These are phyloP conservation scores for Lachancea nothofagi DNA, from an alignment of 805 yeast genomes.

Conservation along the genomic window DNA sequence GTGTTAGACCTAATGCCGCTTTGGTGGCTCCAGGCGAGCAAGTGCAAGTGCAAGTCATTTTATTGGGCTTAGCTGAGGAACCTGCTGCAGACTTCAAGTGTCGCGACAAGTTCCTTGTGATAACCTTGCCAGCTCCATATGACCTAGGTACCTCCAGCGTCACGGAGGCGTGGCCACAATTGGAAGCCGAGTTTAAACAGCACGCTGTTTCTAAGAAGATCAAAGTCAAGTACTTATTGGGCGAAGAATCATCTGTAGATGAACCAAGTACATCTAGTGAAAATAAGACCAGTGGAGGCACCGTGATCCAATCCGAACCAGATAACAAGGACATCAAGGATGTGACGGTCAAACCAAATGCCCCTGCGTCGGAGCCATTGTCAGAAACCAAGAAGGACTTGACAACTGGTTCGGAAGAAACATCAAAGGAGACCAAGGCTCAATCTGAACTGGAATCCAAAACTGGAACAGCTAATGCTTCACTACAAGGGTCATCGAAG, in stretches of 20 bases:
- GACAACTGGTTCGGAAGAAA: slow-evolving; percentile 2
- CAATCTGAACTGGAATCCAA: background rate
- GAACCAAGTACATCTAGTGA: background rate
- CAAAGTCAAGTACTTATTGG: slow-evolving; percentile 50
- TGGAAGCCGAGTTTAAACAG: slow-evolving; percentile 54
- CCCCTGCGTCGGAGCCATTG: slow-evolving; percentile 4
- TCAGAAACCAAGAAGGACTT: slow-evolving; percentile 5
- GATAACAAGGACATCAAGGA: background rate
- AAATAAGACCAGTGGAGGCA: background rate
- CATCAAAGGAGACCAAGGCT: background rate
- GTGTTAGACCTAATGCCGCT: slow-evolving; percentile 94
- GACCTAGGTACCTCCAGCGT: slow-evolving; percentile 52
- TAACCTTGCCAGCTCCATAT: slow-evolving; percentile 70
- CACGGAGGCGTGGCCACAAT: slow-evolving; percentile 67
- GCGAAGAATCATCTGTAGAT: slow-evolving; percentile 16
- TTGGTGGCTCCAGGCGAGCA: slow-evolving; percentile 68
- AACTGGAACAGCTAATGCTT: slow-evolving; percentile 33
- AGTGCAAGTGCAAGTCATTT: slow-evolving; percentile 70
- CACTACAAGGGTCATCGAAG: slow-evolving; percentile 12
- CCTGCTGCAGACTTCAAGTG: slow-evolving; percentile 71
- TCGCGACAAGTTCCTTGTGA: slow-evolving; percentile 88
- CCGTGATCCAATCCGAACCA: background rate
- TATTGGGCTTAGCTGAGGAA: slow-evolving; percentile 75
- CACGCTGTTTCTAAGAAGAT: slow-evolving; percentile 58
- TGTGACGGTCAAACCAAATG: slow-evolving; percentile 2